Base-by-base conservation (phyloP, 148 eudicot genomes). In the Selenicereus undatus region DNA sequence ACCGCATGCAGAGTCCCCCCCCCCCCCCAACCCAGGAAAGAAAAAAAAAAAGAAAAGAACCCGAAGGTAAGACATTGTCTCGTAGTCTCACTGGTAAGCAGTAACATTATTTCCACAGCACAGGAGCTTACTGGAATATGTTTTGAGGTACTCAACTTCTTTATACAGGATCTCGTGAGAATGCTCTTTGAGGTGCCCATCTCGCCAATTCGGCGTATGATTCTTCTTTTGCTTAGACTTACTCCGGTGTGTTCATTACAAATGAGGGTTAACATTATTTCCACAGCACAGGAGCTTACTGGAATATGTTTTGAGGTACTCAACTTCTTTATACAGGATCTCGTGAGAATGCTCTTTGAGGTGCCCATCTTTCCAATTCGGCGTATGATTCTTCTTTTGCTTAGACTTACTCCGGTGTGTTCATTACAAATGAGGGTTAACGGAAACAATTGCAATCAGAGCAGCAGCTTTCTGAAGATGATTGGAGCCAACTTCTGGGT, bases 321-420 rank as follows among this genome's bases (percentile, higher is more conserved):
- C 62, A 54, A 12, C 24, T 62, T 62, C 27, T 26, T 79, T 72
- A 24, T 7, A 11, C 76, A 80, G 77, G 77, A 43, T 74, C 45
- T 18, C 21, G n/a, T 1, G 27, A 24, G 42, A 26, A 27, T 24
- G 9, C 0, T 12, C 58, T 18, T 14, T 32, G 24, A 56, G 36
- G 21, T 39, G 70, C 11, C 42, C 36, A 73, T 69, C 27, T 73
- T 42, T 56, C 17, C 18, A 17, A n/a, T 16, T 36, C 9, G 20
- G 29, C 3, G 43, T 39, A 7, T 39, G 43, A 39, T 39, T 69
- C 18, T 42, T 29, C 65, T 27, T 35, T 13, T 45, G 21, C 20
- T 51, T 20, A 52, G 74, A 21, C 42, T 21, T 29, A 20, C n/a
- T 27, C n/a, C 43, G 2, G 50, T 78, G 60, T 69, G 26, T 51